These are phyloP conservation scores for Dryadomyces quercivorus DNA, from an alignment of 2,329 filamentous ascomycete species.

Conservation along the genomic window DNA sequence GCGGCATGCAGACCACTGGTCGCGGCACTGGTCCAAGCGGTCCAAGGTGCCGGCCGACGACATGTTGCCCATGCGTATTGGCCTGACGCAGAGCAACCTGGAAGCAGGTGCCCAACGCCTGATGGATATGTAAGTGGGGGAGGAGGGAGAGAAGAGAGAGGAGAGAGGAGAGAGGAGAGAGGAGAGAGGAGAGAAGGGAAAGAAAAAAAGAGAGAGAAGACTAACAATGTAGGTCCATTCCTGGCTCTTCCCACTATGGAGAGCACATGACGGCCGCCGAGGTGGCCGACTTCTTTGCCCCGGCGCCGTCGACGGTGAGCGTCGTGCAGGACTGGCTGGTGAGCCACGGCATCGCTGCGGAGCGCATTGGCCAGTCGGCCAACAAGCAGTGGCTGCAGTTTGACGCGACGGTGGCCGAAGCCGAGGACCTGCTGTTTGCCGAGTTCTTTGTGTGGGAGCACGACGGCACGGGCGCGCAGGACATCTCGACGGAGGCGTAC, in stretches of 20 bases:
- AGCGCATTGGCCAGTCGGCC: slow-evolving; percentile 3
- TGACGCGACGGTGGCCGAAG: slow-evolving; percentile 12
- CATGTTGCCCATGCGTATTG: slow-evolving; percentile 9
- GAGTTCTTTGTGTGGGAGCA: slow-evolving; percentile 7
- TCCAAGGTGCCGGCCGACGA: slow-evolving; percentile 12
- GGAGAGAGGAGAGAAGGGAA: not conserved
- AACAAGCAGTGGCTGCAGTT: slow-evolving; percentile 14
- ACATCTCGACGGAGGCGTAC: slow-evolving; percentile 11
- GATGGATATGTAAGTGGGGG: slow-evolving; percentile 16
- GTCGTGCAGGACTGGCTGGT: slow-evolving; percentile 19
- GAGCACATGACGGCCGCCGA: slow-evolving; percentile 23
- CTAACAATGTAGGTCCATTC: slow-evolving; percentile 7
- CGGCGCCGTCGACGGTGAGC: slow-evolving; percentile 18
- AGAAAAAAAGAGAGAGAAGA: not conserved
- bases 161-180: not conserved
- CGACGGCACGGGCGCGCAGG: not conserved
- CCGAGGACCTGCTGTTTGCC: slow-evolving; percentile 7
- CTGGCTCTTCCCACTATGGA: slow-evolving; percentile 19
- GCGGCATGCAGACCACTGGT: slow-evolving; percentile 15
- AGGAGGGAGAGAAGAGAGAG: not conserved
- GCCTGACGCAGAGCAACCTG: slow-evolving; percentile 15
- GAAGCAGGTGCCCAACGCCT: slow-evolving; percentile 16
- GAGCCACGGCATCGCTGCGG: slow-evolving; percentile 15
- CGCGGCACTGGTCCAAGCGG: slow-evolving; percentile 16
- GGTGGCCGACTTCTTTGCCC: slow-evolving; percentile 23